Conservation (phyloP, 257 asterid species). For the Nemophila menziesii region DNA sequence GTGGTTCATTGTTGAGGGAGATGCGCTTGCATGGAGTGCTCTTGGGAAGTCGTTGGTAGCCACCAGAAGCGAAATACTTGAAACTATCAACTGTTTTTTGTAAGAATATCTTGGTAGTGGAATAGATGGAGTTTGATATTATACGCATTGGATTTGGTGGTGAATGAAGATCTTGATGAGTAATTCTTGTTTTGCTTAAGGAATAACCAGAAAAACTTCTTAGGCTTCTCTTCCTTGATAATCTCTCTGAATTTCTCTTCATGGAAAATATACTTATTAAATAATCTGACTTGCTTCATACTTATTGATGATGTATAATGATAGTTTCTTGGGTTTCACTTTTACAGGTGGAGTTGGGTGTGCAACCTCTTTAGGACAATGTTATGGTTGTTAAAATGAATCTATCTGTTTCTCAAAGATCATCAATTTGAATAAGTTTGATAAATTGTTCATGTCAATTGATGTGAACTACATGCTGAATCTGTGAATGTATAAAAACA, state of each 20-base stretch:
- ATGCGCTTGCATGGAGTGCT: slow-evolving; percentile 16
- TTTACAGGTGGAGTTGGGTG: slow-evolving; percentile 27
- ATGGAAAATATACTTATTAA: background rate
- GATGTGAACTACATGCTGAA: background rate
- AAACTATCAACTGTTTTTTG: slow-evolving; percentile 19
- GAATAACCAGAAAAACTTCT: too few relatives aligned
- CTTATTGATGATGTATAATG: background rate
- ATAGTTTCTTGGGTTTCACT: slow-evolving; percentile 8
- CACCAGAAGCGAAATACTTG: slow-evolving; percentile 24
- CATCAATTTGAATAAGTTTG: background rate
- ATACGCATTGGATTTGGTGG: slow-evolving; percentile 25
- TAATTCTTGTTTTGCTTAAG: too few relatives aligned
- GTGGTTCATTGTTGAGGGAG: background rate
- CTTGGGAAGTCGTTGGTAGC: slow-evolving; percentile 29
- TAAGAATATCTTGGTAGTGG: slow-evolving; percentile 26
- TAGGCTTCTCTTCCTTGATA: too few relatives aligned
- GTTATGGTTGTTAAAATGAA: slow-evolving; percentile 3
- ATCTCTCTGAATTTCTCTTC: background rate
- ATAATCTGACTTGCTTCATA: background rate
- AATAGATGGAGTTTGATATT: slow-evolving; percentile 13
- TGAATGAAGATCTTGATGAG: background rate
- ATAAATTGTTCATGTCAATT: background rate
- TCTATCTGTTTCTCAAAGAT: background rate
- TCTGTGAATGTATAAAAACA: too few relatives aligned
- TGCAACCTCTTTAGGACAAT: slow-evolving; percentile 3